Percentiles rank a stretch among this genome's conserved stretches.
Conservation (phyloP, 1,284 basidiomycete species). For the Caloboletus firmus region DNA sequence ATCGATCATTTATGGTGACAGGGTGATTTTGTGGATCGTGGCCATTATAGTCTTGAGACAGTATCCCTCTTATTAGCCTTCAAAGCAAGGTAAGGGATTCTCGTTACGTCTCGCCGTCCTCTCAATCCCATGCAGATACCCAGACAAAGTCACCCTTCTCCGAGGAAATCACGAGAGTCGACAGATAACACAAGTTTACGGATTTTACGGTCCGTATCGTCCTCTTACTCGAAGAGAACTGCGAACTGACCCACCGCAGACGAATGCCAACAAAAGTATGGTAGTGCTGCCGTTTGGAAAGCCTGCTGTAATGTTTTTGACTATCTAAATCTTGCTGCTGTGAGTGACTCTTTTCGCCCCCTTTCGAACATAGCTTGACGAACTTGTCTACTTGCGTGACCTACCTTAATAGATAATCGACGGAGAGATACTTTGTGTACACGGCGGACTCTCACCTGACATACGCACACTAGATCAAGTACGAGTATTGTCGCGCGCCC, state of each 20-base stretch:
- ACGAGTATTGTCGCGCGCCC: slow-evolving; percentile 85
- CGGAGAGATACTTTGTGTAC: slow-evolving; percentile 87
- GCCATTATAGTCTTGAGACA: slow-evolving; percentile 96
- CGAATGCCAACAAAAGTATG: slow-evolving; percentile 96
- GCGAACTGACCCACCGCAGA: slow-evolving; percentile 48
- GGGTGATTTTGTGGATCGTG: slow-evolving; percentile 98
- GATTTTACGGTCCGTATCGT: slow-evolving; percentile 81
- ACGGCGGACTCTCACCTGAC: slow-evolving; percentile 91
- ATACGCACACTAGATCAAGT: slow-evolving; percentile 93
- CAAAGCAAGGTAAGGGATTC: slow-evolving; percentile 74
- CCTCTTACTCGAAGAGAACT: not conserved
- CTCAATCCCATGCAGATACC: slow-evolving; percentile 60
- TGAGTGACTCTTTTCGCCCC: slow-evolving; percentile 41
- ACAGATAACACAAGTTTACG: slow-evolving; percentile 98
- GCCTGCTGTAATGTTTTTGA: slow-evolving; percentile 96
- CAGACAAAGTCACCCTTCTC: slow-evolving; percentile 87
- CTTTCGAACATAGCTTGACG: not conserved
- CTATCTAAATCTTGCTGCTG: slow-evolving; percentile 90
- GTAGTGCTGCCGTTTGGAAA: slow-evolving; percentile 92
- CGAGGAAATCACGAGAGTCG: slow-evolving; percentile 95
- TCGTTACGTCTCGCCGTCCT: not conserved
- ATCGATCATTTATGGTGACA: slow-evolving; percentile 35
- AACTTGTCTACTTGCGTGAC: not conserved
- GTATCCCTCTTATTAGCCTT: slow-evolving; percentile 86
- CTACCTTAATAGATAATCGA: slow-evolving; percentile 76